These are phyloP conservation scores for Juglanconis sp. DNA, from an alignment of 2,329 filamentous ascomycete species.

Conservation along the genomic window DNA sequence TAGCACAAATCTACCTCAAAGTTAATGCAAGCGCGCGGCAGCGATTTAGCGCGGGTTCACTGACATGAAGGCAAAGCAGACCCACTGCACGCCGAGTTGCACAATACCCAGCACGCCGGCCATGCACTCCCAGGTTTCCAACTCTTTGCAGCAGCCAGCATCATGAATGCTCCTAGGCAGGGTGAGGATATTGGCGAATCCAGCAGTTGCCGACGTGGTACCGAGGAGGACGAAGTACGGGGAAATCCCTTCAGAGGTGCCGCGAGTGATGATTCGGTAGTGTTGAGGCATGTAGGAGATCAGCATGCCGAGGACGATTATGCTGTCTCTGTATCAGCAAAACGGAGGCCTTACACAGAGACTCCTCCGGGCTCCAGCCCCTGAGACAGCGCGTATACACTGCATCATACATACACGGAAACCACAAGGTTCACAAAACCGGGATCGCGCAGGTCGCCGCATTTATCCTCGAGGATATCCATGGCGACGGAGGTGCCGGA, in stretches of 20 bases:
- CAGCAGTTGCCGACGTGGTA: constrained; percentile 81
- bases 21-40: not conserved
- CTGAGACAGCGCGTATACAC: not conserved
- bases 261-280: constrained; percentile 79
- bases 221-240: constrained; percentile 95
- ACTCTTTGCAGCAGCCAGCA: constrained; percentile 79
- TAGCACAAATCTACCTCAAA: constrained; percentile 69
- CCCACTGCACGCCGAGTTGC: constrained; percentile 89
- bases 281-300: constrained; percentile 95
- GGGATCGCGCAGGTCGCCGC: constrained; percentile 50
- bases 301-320: constrained; percentile 84
- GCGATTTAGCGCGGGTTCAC: constrained; percentile 28
- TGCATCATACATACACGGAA: constrained; percentile 46
- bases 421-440: constrained; percentile 54
- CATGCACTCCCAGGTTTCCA: constrained; percentile 78
- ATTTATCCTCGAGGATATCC: constrained; percentile 37
- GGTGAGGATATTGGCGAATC: constrained; percentile 88
- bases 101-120: constrained; percentile 84
- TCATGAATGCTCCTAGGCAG: constrained; percentile 80
- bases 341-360: not conserved
- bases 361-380: not conserved
- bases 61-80: constrained; percentile 88
- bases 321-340: constrained; percentile 34
- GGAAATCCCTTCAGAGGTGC: constrained; percentile 89
- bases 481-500: constrained; percentile 22